These are phyloP conservation scores for Suillus variegatus DNA, from an alignment of 768 basidiomycete genomes.

Conservation along the genomic window DNA sequence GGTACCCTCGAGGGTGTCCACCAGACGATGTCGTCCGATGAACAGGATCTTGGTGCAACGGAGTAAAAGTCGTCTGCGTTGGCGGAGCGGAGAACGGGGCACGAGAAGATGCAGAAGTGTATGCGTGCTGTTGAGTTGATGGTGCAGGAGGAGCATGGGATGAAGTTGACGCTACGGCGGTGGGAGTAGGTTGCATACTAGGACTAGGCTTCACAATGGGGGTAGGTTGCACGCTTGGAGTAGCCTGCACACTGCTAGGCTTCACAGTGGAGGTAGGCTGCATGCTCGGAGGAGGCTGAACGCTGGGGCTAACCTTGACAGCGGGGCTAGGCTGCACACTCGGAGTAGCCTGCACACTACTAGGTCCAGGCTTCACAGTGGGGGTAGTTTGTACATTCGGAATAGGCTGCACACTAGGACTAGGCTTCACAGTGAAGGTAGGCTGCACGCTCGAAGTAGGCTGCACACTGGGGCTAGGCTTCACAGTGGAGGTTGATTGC, in stretches of 20 bases:
- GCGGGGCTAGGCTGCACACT: neutral
- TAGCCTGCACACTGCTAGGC: neutral
- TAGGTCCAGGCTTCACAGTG: neutral
- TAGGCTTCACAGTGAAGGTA: too few species aligned
- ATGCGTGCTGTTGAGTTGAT: constrained; percentile 11
- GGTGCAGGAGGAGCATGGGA: neutral
- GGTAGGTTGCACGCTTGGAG: neutral
- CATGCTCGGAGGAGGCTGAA: neutral
- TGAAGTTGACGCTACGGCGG: neutral
- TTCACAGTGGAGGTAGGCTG: neutral
- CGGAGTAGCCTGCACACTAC: neutral
- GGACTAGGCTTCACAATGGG: neutral
- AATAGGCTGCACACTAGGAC: neutral
- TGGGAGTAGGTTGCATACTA: neutral
- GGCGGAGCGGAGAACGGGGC: constrained; percentile 25
- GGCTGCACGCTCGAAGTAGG: neutral
- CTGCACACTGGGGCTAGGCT: neutral
- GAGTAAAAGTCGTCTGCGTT: constrained; percentile 17
- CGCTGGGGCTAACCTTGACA: neutral
- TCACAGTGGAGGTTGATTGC: neutral
- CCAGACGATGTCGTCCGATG: constrained; percentile 24
- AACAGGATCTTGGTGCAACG: constrained; percentile 10
- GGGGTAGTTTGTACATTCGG: neutral
- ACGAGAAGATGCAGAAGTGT: constrained; percentile 16
- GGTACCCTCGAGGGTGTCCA: constrained; percentile 22